Base-by-base conservation (phyloP, 1,284 basidiomycete genomes). In the Volvariella volvacea region DNA sequence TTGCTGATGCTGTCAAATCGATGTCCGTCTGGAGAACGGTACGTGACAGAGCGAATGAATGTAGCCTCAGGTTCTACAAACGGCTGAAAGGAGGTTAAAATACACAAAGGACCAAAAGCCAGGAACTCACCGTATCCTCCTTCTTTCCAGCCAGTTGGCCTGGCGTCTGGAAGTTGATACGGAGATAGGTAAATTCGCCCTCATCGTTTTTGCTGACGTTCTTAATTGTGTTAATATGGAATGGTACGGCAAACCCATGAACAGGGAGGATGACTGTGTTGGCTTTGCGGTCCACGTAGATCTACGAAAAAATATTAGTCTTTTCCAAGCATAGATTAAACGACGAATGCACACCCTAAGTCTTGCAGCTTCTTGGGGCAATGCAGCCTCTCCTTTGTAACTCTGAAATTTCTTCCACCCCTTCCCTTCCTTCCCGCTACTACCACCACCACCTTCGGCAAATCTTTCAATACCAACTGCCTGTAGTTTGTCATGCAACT, bases 191-290 rank as follows among this genome's bases (percentile, higher is more conserved):
- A 61, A 86, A 91, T 44, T 98, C 92, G 6, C 91, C 92, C 62
- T 99, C 96, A 53, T 99, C 95, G 52, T 83, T 95, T 71, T 99
- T 99, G 72, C 88, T 93, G 28, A 88, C 89, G 59, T 97, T 99
- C 68, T 99, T 99, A 52, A 99, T 90, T 1, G 93, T 94, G 58
- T 96, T 96, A 66, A 99, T 94, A 61, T 99, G 96, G 73, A 97
- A 98, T 0, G 96, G 94, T 0, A 97, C 93, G 0, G 92, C 91
- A 54, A 88, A 98, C 2, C 95, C 95, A 57, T 98, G 84, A 53
- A 99, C 84, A 9, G 96, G 96, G 1, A 99, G 65, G 39, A 99
- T 77, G 44, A 99, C 83, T 0, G 93, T 91, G 52, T 91, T 84
- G 12, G 89, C 81, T 57, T 92, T 90, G 54, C 88, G 83, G 59